Conservation (phyloP, 495 filamentous ascomycete genomes). For the Letharia lupina region DNA sequence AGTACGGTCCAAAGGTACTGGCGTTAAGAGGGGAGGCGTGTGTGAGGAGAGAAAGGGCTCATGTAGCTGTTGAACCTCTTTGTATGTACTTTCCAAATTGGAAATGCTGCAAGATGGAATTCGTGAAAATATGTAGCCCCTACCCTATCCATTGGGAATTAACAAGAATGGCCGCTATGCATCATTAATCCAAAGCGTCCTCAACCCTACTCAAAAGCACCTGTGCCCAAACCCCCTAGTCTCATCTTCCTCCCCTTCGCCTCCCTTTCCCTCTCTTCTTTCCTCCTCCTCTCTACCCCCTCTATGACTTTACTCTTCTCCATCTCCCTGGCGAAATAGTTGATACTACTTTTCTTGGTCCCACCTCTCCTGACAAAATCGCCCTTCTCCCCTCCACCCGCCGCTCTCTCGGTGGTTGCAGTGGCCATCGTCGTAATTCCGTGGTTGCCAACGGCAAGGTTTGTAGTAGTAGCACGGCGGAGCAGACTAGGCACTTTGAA, state of each 20-base stretch:
- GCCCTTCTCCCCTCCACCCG: constrained; percentile 33
- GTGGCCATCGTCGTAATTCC: constrained; percentile 31
- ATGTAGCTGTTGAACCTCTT: too few relatives aligned
- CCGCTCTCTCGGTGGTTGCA: constrained; percentile 34
- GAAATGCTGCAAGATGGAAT: too few relatives aligned
- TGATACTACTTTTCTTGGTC: constrained; percentile 68
- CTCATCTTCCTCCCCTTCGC: constrained; percentile 42
- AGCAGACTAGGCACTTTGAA: constrained; percentile 76
- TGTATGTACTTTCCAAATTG: too few relatives aligned
- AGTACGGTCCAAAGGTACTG: too few relatives aligned
- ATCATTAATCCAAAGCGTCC: not conserved
- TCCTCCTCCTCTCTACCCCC: constrained; percentile 53
- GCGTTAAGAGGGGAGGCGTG: too few relatives aligned
- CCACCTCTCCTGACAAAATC: constrained; percentile 40
- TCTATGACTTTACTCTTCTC: constrained; percentile 51
- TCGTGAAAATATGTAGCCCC: not conserved
- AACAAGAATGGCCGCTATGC: not conserved
- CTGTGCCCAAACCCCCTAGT: constrained; percentile 14
- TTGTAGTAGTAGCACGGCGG: constrained; percentile 63
- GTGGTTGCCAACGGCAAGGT: constrained; percentile 36
- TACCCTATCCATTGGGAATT: not conserved
- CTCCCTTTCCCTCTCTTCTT: constrained; percentile 56
- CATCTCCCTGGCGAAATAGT: constrained; percentile 72
- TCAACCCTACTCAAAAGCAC: constrained; percentile 15
- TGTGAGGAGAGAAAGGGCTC: too few relatives aligned